Evolutionary conservation across 208 protist species (phyloP).

Genomic region (Leishmania major): DNA sequence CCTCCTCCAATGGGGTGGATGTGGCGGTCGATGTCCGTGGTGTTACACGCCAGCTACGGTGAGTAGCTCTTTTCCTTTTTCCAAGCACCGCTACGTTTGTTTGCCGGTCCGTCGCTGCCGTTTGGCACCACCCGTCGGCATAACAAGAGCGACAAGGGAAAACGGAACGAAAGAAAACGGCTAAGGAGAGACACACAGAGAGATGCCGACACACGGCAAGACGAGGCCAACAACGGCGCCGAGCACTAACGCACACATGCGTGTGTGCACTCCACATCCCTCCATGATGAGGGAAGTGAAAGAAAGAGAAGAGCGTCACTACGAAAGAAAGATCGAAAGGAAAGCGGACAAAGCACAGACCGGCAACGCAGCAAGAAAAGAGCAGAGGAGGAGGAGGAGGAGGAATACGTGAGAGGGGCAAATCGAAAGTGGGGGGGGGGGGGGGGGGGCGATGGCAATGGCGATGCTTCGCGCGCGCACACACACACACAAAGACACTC

Average conservation of each 20-base stretch:
- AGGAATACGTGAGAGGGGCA: background rate
- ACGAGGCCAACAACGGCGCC: background rate
- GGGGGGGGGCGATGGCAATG: background rate
- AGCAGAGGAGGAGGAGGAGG: background rate
- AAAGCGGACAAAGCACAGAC: slow-evolving; percentile 13
- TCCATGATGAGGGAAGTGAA: background rate
- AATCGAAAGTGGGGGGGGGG: background rate
- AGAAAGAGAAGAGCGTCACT: slow-evolving; percentile 4
- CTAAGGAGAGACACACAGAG: background rate
- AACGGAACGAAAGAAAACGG: slow-evolving; percentile 3
- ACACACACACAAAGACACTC: background rate
- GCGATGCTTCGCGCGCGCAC: background rate
- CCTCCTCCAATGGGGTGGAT: background rate
- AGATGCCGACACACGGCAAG: slow-evolving; percentile 11
- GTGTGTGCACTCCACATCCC: background rate
- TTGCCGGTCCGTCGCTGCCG: background rate
- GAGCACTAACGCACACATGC: background rate
- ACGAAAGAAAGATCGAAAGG: slow-evolving; percentile 19
- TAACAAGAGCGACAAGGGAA: background rate
- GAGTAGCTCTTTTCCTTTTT: background rate
- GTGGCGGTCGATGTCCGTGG: background rate
- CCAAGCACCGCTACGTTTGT: background rate
- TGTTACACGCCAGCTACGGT: background rate
- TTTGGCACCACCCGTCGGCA: background rate
- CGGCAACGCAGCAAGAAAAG: background rate